phyloP scores from a whole-genome alignment of 192 early-diverging fungal genomes.

The Coemansia sp. region DNA sequence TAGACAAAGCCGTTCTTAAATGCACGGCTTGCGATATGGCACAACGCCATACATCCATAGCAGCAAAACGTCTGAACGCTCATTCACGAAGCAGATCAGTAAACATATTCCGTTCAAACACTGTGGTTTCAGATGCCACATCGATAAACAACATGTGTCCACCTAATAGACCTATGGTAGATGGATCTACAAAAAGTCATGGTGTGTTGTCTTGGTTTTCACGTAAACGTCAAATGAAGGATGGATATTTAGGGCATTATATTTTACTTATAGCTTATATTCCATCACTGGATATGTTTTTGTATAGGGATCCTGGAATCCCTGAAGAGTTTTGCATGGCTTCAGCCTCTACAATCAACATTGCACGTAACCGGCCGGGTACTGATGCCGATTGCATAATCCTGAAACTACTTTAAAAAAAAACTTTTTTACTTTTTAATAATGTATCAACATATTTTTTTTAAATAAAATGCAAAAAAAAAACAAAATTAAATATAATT shows the following conservation, averaged over 20 bases:
- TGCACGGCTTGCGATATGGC: constrained; percentile 64
- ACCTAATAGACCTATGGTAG: not conserved
- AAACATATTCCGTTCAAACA: constrained; percentile 16
- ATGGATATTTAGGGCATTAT: constrained; percentile 77
- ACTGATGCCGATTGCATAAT: constrained; percentile 80
- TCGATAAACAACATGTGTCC: no score
- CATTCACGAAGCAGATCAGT: constrained; percentile 12
- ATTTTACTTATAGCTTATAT: constrained; percentile 85
- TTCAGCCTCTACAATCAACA: constrained; percentile 58
- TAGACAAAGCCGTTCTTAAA: constrained; percentile 62
- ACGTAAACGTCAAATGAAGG: constrained; percentile 16
- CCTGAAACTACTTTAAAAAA: constrained; percentile 45
- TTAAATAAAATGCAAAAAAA: no score
- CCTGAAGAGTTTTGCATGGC: constrained; percentile 69
- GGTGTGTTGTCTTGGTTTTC: constrained; percentile 24
- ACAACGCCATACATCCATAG: constrained; percentile 1
- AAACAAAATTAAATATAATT: no score
- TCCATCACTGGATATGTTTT: constrained; percentile 69
- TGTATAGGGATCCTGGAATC: constrained; percentile 82
- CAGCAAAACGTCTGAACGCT: constrained; percentile 5
- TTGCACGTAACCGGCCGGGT: constrained; percentile 63
- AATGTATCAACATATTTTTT: no score
- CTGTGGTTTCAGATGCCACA: not conserved
- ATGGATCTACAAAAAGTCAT: not conserved
- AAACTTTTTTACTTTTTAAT: no score